A percentile compares a stretch with the other conserved stretches of the same genome.
phyloP scores from a whole-genome alignment of 2,329 filamentous ascomycete genomes.

The Dactylella cylindrospora region DNA sequence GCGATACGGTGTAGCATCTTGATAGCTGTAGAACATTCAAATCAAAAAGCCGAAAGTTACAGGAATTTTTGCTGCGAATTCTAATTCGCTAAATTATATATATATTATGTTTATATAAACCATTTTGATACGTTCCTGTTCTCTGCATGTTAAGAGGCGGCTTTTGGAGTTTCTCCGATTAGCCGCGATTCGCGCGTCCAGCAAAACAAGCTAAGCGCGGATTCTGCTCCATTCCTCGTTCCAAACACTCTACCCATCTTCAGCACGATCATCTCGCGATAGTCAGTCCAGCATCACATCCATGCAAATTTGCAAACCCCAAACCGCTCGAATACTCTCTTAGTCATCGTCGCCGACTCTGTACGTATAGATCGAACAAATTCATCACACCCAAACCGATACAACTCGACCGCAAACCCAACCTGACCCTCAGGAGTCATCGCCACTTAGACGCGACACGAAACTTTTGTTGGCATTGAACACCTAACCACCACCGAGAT shows the following conservation, averaged over 20 bases:
- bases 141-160: not conserved
- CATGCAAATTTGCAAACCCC: too few species aligned
- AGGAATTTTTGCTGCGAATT: too few species aligned
- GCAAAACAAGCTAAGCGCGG: slow-evolving; percentile 43
- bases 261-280: slow-evolving; percentile 30
- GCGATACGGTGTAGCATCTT: too few species aligned
- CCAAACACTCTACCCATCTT: slow-evolving; percentile 42
- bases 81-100: too few species aligned
- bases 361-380: too few species aligned
- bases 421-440: not conserved
- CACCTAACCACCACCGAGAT: not conserved
- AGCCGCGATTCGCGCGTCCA: slow-evolving; percentile 42
- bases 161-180: slow-evolving; percentile 1
- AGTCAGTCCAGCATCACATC: too few species aligned
- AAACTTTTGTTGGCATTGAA: not conserved
- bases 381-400: too few species aligned
- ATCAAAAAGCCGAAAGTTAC: too few species aligned
- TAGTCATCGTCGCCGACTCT: too few species aligned
- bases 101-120: slow-evolving; percentile 1
- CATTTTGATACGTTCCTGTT: not conserved
- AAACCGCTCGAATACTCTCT: too few species aligned
- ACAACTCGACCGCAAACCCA: too few species aligned
- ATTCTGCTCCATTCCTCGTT: slow-evolving; percentile 40
- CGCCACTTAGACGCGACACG: slow-evolving; percentile 36
- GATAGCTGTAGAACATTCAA: too few species aligned